Evolutionary conservation across 768 basidiomycete species (phyloP).

Genomic region (Xerocomellus chrysenteron): DNA sequence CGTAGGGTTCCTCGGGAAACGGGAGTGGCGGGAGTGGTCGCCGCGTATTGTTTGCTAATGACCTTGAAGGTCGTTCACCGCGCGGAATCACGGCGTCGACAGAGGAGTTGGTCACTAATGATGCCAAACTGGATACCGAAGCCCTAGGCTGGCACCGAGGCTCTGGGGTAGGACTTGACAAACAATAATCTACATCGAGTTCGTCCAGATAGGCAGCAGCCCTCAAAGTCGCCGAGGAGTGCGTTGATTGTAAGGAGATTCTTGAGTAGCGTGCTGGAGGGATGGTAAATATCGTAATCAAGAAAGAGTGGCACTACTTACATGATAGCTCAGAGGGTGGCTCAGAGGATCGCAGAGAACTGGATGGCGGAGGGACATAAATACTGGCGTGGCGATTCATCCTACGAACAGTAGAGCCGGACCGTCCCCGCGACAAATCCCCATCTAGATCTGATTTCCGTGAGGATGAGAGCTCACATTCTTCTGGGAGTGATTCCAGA

Average conservation of each 20-base stretch:
- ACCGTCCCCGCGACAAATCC: conserved; percentile 17
- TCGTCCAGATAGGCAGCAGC: conserved; percentile 31
- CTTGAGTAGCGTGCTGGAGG: conserved; percentile 22
- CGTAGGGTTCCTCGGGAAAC: conserved; percentile 19
- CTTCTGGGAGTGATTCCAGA: conserved; percentile 55
- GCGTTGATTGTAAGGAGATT: conserved; percentile 33
- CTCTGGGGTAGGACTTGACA: conserved; percentile 23
- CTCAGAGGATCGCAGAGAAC: conserved; percentile 8
- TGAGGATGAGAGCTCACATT: conserved; percentile 37
- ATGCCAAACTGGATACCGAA: conserved; percentile 56
- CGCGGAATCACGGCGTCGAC: conserved; percentile 57
- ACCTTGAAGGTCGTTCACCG: conserved; percentile 16
- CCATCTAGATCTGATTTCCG: conserved; percentile 7
- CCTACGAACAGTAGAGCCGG: conserved; percentile 12
- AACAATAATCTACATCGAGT: conserved; percentile 29
- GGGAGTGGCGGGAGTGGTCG: conserved; percentile 19
- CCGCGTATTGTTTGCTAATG: conserved; percentile 9
- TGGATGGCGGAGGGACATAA: conserved; percentile 16
- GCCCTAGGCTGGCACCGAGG: conserved; percentile 25
- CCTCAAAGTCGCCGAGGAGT: conserved; percentile 26
- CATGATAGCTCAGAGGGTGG: conserved; percentile 8
- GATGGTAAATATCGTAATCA: neutral
- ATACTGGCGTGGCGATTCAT: conserved; percentile 19
- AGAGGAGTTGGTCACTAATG: conserved; percentile 56
- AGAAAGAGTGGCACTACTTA: conserved; percentile 5